A percentile compares a stretch with the other conserved stretches of the same genome.
phyloP scores from a whole-genome alignment of 345 rosid species.

The Linum lewisii region DNA sequence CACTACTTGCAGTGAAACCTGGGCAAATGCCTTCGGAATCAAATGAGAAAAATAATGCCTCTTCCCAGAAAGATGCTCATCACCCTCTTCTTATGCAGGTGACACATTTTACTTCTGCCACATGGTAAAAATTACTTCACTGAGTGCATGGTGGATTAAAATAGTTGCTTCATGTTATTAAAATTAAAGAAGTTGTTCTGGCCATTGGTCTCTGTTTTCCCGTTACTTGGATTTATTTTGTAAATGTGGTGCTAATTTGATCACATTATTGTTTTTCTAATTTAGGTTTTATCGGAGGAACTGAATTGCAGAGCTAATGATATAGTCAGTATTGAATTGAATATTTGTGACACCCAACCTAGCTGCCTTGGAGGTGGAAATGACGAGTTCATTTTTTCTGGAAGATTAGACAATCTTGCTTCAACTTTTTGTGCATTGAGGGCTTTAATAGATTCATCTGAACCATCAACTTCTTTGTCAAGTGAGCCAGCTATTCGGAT shows the following conservation, averaged over 20 bases:
- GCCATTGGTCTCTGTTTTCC: neutral
- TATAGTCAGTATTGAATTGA: conserved; percentile 73
- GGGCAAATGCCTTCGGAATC: conserved; percentile 40
- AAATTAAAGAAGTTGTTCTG: neutral
- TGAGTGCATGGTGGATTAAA: neutral
- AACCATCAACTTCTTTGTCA: conserved; percentile 39
- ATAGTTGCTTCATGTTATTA: conserved; percentile 6
- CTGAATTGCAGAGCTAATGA: conserved; percentile 53
- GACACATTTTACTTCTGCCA: conserved; percentile 6
- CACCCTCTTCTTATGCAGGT: conserved; percentile 93
- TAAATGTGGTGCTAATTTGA: conserved; percentile 2
- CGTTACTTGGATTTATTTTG: neutral
- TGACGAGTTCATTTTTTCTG: conserved; percentile 84
- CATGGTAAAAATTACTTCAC: neutral
- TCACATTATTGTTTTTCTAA: neutral
- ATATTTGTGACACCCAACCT: conserved; percentile 91
- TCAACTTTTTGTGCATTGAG: conserved; percentile 82
- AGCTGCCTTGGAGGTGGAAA: conserved; percentile 96
- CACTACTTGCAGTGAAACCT: conserved; percentile 57
- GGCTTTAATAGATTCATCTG: conserved; percentile 77
- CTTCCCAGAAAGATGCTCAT: conserved; percentile 55
- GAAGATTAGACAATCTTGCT: conserved; percentile 93
- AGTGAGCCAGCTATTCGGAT: conserved; percentile 61
- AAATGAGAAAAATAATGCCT: conserved; percentile 34
- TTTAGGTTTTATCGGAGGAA: conserved; percentile 66